Evolutionary conservation across 2,329 filamentous ascomycete genomes (phyloP).

Genomic region (Diaporthe sp.): DNA sequence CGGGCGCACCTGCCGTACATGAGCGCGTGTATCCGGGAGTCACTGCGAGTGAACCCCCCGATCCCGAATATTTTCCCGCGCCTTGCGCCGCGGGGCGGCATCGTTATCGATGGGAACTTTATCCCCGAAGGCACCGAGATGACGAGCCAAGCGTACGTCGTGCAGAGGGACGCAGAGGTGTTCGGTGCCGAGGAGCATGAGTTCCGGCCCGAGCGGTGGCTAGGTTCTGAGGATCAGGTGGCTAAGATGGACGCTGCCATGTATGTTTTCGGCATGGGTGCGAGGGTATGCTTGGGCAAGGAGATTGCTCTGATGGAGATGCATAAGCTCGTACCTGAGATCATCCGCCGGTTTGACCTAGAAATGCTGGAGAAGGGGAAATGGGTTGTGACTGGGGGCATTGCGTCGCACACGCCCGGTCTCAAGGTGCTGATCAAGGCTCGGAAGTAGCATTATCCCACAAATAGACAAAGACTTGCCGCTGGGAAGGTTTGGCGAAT

Average conservation of each 20-base stretch:
- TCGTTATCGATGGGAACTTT: not conserved
- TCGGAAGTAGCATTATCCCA: not conserved
- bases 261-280: conserved; percentile 44
- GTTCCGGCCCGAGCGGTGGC: conserved; percentile 24
- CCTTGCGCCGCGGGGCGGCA: conserved; percentile 25
- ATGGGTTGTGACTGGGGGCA: conserved; percentile 14
- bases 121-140: not conserved
- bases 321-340: conserved; percentile 51
- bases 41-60: conserved; percentile 49
- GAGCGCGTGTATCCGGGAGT: conserved; percentile 52
- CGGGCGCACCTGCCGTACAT: conserved; percentile 48
- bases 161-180: conserved; percentile 1
- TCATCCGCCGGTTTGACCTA: conserved; percentile 39
- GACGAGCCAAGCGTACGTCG: conserved; percentile 8
- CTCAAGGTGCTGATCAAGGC: conserved; percentile 7
- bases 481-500: not conserved
- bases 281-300: conserved; percentile 64
- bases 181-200: conserved; percentile 30
- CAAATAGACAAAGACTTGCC: not conserved
- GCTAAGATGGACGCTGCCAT: conserved; percentile 8
- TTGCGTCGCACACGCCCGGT: conserved; percentile 1
- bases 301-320: conserved; percentile 54
- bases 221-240: conserved; percentile 4
- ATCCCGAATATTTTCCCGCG: conserved; percentile 38
- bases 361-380: not conserved